Percentiles rank a stretch among this genome's conserved stretches.
phyloP scores from a whole-genome alignment of 768 basidiomycete species.

The Lactifluus subvellereus region DNA sequence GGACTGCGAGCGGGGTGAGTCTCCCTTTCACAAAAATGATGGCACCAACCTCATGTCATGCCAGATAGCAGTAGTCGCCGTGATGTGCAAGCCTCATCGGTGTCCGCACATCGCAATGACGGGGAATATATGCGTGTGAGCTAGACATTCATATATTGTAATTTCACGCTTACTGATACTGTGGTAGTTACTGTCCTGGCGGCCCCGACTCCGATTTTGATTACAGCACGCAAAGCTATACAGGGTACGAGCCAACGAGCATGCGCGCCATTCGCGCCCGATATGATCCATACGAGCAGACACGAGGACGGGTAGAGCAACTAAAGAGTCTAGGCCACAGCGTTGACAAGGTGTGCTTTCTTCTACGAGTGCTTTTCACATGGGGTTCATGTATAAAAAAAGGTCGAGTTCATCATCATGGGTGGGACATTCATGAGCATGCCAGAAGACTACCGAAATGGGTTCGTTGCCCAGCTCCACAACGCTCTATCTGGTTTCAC shows the following conservation, averaged over 20 bases:
- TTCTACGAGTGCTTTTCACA: not conserved
- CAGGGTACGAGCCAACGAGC: slow-evolving; percentile 93
- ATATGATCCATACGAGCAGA: slow-evolving; percentile 97
- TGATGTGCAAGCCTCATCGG: slow-evolving; percentile 99
- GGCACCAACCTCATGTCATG: not conserved
- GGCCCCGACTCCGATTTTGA: slow-evolving; percentile 99
- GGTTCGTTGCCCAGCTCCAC: slow-evolving; percentile 93
- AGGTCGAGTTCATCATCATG: slow-evolving; percentile 91
- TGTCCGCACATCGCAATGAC: slow-evolving; percentile 99
- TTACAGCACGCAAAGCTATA: slow-evolving; percentile 96
- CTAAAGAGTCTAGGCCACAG: slow-evolving; percentile 92
- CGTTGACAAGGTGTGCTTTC: slow-evolving; percentile 79
- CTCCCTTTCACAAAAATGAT: not conserved
- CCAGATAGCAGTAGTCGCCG: slow-evolving; percentile 96
- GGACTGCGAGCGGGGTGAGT: slow-evolving; percentile 93
- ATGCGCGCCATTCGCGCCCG: slow-evolving; percentile 98
- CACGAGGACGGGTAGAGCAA: slow-evolving; percentile 91
- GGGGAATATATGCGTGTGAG: slow-evolving; percentile 97
- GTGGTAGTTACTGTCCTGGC: slow-evolving; percentile 85
- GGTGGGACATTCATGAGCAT: slow-evolving; percentile 99
- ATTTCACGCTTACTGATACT: slow-evolving; percentile 1
- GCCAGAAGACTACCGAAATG: slow-evolving; percentile 91
- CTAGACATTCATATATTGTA: slow-evolving; percentile 8
- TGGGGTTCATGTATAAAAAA: not conserved
- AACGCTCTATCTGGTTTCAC: slow-evolving; percentile 96